phyloP scores from a whole-genome alignment of 1,284 basidiomycete genomes.

The Peniophora sp. region DNA sequence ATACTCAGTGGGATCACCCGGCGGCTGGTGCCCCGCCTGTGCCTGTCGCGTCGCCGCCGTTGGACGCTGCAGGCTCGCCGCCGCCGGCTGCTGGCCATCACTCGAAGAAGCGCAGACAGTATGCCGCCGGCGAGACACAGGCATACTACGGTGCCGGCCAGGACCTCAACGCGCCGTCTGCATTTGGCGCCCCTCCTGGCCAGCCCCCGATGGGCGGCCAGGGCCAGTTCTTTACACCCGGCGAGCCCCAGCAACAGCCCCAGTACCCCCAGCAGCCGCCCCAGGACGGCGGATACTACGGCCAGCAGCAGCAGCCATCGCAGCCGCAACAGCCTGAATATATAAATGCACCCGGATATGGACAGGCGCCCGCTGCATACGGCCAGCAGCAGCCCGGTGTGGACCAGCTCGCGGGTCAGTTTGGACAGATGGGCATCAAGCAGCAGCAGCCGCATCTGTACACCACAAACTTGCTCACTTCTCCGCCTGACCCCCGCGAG shows the following conservation, averaged over 20 bases:
- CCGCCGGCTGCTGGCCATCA: conserved; percentile 20
- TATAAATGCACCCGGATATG: conserved; percentile 40
- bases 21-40: conserved; percentile 17
- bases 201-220: conserved; percentile 27
- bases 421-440: conserved; percentile 78
- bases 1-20: conserved; percentile 62
- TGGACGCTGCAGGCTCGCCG: conserved; percentile 30
- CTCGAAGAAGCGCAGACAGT: conserved; percentile 73
- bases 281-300: conserved; percentile 41
- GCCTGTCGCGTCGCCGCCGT: conserved; percentile 28
- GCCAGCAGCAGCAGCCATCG: conserved; percentile 27
- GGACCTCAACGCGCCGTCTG: conserved; percentile 28
- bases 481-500: conserved; percentile 85
- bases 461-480: conserved; percentile 84
- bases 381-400: conserved; percentile 38
- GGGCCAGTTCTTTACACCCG: conserved; percentile 82
- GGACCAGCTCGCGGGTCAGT: conserved; percentile 75
- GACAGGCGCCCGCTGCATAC: conserved; percentile 33
- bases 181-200: conserved; percentile 24
- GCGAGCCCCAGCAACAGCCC: conserved; percentile 60
- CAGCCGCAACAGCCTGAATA: conserved; percentile 41
- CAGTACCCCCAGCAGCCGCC: conserved; percentile 48
- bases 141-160: conserved; percentile 62
- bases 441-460: conserved; percentile 65
- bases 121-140: conserved; percentile 85